These are phyloP conservation scores for Aureoboletus auriporus DNA, from an alignment of 768 basidiomycete genomes.

Conservation along the genomic window DNA sequence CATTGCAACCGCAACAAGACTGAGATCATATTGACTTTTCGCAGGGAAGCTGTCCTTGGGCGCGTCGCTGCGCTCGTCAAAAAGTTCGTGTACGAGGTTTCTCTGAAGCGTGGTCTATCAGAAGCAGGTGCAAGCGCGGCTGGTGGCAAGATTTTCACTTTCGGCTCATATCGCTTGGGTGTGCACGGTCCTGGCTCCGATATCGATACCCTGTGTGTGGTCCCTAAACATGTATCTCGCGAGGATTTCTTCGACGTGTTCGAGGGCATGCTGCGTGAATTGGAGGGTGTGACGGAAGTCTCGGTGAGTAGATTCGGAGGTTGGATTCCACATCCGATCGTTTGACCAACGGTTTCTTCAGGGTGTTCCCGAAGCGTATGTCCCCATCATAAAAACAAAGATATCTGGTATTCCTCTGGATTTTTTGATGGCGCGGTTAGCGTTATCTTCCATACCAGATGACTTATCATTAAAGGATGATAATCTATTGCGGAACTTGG, in stretches of 20 bases:
- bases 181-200: slow-evolving; percentile 95
- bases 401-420: slow-evolving; percentile 92
- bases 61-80: slow-evolving; percentile 86
- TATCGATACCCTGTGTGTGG: slow-evolving; percentile 98
- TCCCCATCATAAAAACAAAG: slow-evolving; percentile 90
- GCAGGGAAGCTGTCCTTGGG: slow-evolving; percentile 90
- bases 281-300: slow-evolving; percentile 84
- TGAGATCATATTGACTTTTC: slow-evolving; percentile 21
- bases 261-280: slow-evolving; percentile 79
- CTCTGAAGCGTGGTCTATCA: slow-evolving; percentile 75
- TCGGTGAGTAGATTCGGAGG: slow-evolving; percentile 68
- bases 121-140: slow-evolving; percentile 85
- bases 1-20: slow-evolving; percentile 7
- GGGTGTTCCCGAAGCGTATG: slow-evolving; percentile 96
- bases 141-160: slow-evolving; percentile 98
- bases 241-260: slow-evolving; percentile 96
- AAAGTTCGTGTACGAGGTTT: slow-evolving; percentile 85
- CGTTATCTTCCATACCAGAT: slow-evolving; percentile 85
- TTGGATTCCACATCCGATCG: neutral
- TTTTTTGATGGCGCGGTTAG: slow-evolving; percentile 88
- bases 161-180: slow-evolving; percentile 95
- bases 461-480: slow-evolving; percentile 89
- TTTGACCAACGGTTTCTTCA: slow-evolving; percentile 29
- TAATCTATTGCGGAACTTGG: slow-evolving; percentile 85
- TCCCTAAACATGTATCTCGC: slow-evolving; percentile 91